Conservation (phyloP, 148 eudicot species). For the Agrostemma githago region DNA sequence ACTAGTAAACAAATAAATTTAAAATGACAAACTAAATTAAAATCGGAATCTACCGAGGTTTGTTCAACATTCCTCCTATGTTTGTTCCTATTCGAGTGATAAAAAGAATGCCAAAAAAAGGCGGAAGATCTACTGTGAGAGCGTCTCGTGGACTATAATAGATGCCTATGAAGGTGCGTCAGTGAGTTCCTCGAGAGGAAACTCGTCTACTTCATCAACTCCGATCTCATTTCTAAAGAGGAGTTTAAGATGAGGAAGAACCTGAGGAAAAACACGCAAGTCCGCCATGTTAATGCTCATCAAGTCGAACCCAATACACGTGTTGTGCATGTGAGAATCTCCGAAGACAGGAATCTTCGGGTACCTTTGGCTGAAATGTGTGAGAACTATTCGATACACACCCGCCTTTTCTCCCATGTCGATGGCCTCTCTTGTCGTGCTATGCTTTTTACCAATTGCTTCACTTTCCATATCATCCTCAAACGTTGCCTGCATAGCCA, state of each 20-base stretch:
- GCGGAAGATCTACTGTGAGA: no score
- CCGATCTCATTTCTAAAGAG: conserved; percentile 62
- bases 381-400: conserved; percentile 73
- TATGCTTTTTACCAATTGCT: conserved; percentile 76
- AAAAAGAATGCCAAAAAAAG: no score
- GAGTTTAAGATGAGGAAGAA: conserved; percentile 66
- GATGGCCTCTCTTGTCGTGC: conserved; percentile 82
- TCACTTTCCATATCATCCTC: conserved; percentile 77
- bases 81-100: no score
- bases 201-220: no score
- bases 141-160: no score
- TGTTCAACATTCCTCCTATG: no score
- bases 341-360: conserved; percentile 86
- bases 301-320: conserved; percentile 81
- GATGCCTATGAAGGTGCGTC: no score
- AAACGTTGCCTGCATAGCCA: conserved; percentile 71
- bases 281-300: conserved; percentile 91
- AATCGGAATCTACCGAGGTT: no score
- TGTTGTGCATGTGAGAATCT: conserved; percentile 64
- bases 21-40: no score
- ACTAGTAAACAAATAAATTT: no score
- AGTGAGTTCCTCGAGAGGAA: no score
- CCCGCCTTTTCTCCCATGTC: conserved; percentile 72
- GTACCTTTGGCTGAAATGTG: conserved; percentile 94
- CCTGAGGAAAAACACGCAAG: conserved; percentile 60